phyloP scores from a whole-genome alignment of 495 filamentous ascomycete genomes.

The Aspergillus mulundensis region DNA sequence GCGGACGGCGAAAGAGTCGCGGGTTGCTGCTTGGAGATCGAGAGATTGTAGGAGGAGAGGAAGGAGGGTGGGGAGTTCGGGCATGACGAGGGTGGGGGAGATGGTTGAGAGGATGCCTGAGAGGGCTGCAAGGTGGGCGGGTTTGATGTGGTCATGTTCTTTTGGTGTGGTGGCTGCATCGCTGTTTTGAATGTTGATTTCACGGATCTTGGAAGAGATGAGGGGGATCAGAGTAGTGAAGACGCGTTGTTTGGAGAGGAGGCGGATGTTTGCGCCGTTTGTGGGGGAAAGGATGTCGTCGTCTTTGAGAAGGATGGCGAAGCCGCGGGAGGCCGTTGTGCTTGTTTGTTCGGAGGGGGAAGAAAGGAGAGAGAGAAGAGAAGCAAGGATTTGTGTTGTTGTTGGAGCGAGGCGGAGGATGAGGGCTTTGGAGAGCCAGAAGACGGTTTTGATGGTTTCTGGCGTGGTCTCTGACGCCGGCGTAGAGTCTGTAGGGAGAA shows the following conservation, averaged over 20 bases:
- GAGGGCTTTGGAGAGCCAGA: conserved; percentile 55
- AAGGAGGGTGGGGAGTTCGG: conserved; percentile 54
- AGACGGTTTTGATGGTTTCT: conserved; percentile 37
- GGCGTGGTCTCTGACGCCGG: conserved; percentile 20
- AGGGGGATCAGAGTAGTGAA: conserved; percentile 59
- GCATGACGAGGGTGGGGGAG: conserved; percentile 55
- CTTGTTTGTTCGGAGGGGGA: conserved; percentile 33
- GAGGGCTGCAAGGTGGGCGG: conserved; percentile 63
- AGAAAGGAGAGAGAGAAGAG: conserved; percentile 54
- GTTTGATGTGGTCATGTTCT: conserved; percentile 40
- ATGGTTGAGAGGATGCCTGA: conserved; percentile 60
- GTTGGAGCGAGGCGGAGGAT: conserved; percentile 45
- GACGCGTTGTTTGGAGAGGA: conserved; percentile 61
- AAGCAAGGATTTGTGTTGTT: conserved; percentile 46
- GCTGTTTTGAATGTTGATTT: conserved; percentile 34
- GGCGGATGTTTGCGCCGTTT: conserved; percentile 61
- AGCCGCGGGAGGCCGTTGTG: conserved; percentile 54
- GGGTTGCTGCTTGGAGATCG: conserved; percentile 51
- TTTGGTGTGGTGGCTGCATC: neutral
- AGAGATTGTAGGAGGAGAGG: conserved; percentile 68
- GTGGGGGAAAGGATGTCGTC: conserved; percentile 61
- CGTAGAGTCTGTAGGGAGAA: conserved; percentile 27
- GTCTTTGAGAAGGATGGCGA: conserved; percentile 56
- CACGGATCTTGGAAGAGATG: conserved; percentile 53
- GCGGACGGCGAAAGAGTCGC: conserved; percentile 46